Percentiles rank a stretch among this genome's conserved stretches.
Conservation (phyloP, 106 monocot genomes). For the Dactylorhiza incarnata region DNA sequence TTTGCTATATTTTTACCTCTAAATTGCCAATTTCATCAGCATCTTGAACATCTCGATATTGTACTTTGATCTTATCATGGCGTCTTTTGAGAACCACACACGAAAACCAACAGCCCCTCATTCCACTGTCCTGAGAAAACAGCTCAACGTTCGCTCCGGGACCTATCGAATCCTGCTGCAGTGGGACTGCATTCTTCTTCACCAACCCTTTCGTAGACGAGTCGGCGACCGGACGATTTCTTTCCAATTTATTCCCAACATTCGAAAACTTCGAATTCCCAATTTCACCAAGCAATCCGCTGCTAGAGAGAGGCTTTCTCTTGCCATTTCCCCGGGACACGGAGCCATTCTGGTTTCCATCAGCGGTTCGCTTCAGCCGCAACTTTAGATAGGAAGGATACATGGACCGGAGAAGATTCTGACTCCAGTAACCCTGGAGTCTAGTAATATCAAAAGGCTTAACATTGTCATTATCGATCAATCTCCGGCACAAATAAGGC, state of each 20-base stretch:
- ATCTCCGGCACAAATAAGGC: slow-evolving; percentile 57
- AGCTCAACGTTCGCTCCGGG: slow-evolving; percentile 61
- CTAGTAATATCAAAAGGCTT: slow-evolving; percentile 68
- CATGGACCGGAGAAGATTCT: slow-evolving; percentile 53
- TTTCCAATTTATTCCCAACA: slow-evolving; percentile 3
- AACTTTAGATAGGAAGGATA: slow-evolving; percentile 25
- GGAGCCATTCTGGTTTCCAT: not conserved
- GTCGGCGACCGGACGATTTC: slow-evolving; percentile 2
- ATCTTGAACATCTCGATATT: slow-evolving; percentile 66
- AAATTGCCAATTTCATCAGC: slow-evolving; percentile 56
- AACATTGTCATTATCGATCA: slow-evolving; percentile 53
- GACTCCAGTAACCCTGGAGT: slow-evolving; percentile 75
- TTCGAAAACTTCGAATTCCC: slow-evolving; percentile 11
- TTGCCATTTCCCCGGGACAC: slow-evolving; percentile 2
- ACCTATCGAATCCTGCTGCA: slow-evolving; percentile 17
- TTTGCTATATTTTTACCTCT: slow-evolving; percentile 37
- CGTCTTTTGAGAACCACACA: slow-evolving; percentile 51
- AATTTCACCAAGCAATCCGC: not conserved
- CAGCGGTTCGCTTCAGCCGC: slow-evolving; percentile 28
- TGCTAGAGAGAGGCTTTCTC: slow-evolving; percentile 9
- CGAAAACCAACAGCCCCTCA: slow-evolving; percentile 91
- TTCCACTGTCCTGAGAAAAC: slow-evolving; percentile 81
- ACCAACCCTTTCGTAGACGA: slow-evolving; percentile 12
- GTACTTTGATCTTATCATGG: slow-evolving; percentile 63
- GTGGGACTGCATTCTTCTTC: slow-evolving; percentile 12